Base-by-base conservation (phyloP, 2,329 filamentous ascomycete species). In the Samsoniella hepiali region DNA sequence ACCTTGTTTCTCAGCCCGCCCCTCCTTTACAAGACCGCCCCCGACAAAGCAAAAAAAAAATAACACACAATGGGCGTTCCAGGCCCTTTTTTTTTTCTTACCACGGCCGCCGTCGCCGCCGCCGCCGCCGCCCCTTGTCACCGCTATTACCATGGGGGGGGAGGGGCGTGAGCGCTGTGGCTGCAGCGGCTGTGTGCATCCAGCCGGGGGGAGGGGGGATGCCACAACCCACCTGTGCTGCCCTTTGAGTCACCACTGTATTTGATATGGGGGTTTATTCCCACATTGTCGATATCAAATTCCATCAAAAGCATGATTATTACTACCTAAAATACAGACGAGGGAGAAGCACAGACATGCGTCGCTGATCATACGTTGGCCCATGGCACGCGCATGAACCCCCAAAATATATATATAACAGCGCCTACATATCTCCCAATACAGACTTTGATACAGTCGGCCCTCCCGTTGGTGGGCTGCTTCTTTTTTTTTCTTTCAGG, bases 1-100 rank as follows among this genome's bases (percentile, higher is more conserved):
- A 63, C 45, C 62, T 63, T 58, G 47, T 58, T 63, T 22, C 8
- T 42, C 44, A 56, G 53, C 61, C 49, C 42, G 54, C 51, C 42
- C 58, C 58, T n/a, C 36, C 27, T 22, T 17, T 7, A 22, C 17
- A 44, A 22, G 22, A 22, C 22, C 22, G 22, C 22, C 22, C 22
- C 27, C 27, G 53, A 44, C 29, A 51, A 60, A 51, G 45, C 31
- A 59, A 60, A 45, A 34, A 53, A 44, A 44, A 13, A 10, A 53
- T 38, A 42, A 49, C 22, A 22, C 22, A 22, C 22, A 22, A 22
- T 22, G 44, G 58, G 58, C 49, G 58, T 53, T 54, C 47, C 38
- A 51, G 58, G 49, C 49, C 49, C 22, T 61, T 22, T 22, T 22
- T 22, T 22, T 22, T 22, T 22, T 22, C 22, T 22, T 22, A 22